Percentiles rank a stretch among this genome's conserved stretches.
phyloP scores from a whole-genome alignment of 768 basidiomycete genomes.

The Tricholoma terreum region DNA sequence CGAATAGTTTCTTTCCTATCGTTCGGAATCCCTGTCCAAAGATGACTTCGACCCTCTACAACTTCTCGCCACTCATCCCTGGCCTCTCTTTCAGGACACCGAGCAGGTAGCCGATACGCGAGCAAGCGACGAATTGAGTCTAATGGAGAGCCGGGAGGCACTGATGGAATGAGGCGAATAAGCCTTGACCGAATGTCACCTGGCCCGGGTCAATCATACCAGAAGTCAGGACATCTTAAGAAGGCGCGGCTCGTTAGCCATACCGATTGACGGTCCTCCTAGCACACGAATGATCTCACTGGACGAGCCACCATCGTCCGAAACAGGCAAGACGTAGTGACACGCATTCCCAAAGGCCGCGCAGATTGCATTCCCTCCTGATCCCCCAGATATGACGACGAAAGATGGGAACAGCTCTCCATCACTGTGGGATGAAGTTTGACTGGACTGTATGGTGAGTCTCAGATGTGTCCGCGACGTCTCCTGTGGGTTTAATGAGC shows the following conservation, averaged over 20 bases:
- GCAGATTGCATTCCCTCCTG: conserved; percentile 90
- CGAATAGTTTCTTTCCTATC: conserved; percentile 91
- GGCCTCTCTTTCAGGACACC: conserved; percentile 68
- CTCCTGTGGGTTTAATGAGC: conserved; percentile 1
- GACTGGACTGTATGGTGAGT: conserved; percentile 1
- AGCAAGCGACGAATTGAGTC: conserved; percentile 75
- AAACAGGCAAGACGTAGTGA: conserved; percentile 90
- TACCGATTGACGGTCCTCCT: conserved; percentile 83
- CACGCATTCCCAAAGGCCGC: conserved; percentile 75
- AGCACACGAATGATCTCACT: conserved; percentile 92
- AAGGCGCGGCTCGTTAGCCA: conserved; percentile 5
- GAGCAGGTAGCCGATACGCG: conserved; percentile 72
- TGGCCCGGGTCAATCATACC: conserved; percentile 23
- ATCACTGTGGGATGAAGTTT: neutral
- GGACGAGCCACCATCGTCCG: conserved; percentile 94
- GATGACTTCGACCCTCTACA: conserved; percentile 76
- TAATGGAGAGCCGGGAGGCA: conserved; percentile 56
- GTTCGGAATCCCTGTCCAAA: conserved; percentile 85
- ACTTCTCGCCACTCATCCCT: conserved; percentile 91
- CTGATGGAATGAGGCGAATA: conserved; percentile 78
- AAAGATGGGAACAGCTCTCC: conserved; percentile 37
- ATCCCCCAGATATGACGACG: conserved; percentile 88
- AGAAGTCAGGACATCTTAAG: neutral
- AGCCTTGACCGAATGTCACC: conserved; percentile 89
- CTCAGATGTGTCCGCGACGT: neutral